Conservation (phyloP, 75 land plant genomes). For the Picea sitchensis region DNA sequence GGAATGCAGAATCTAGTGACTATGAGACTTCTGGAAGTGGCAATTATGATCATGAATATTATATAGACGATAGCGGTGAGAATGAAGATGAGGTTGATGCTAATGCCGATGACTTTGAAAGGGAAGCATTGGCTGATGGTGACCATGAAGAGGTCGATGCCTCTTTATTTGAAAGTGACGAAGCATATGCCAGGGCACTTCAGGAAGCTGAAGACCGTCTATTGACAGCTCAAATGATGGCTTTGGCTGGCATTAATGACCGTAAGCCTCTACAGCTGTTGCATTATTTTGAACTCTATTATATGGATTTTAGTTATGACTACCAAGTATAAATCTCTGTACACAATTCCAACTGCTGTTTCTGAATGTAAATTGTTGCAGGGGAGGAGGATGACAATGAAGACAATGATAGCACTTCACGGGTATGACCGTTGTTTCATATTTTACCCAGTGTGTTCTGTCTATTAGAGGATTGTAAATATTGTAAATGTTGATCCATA, state of each 20-base stretch:
- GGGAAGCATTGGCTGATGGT: constrained; percentile 12
- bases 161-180: constrained; percentile 65
- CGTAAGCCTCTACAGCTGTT: constrained; percentile 36
- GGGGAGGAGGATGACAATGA: no score
- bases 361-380: no score
- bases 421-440: no score
- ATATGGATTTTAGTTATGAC: no score
- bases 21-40: constrained; percentile 46
- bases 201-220: constrained; percentile 87
- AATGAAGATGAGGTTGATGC: constrained; percentile 61
- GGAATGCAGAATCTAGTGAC: constrained; percentile 32
- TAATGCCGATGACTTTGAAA: constrained; percentile 17
- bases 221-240: constrained; percentile 68
- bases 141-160: constrained; percentile 40
- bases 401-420: no score
- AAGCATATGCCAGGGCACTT: constrained; percentile 91
- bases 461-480: no score
- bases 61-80: constrained; percentile 28
- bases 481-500: no score
- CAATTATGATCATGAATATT: constrained; percentile 37
- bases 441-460: no score
- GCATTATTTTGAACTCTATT: no score
- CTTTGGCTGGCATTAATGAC: constrained; percentile 71
- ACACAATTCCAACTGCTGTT: no score
- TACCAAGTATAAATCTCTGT: no score